A percentile compares a stretch with the other conserved stretches of the same genome.
Conservation (phyloP, 108 stramenopile genomes). For the Stephanodiscus minutulus region DNA sequence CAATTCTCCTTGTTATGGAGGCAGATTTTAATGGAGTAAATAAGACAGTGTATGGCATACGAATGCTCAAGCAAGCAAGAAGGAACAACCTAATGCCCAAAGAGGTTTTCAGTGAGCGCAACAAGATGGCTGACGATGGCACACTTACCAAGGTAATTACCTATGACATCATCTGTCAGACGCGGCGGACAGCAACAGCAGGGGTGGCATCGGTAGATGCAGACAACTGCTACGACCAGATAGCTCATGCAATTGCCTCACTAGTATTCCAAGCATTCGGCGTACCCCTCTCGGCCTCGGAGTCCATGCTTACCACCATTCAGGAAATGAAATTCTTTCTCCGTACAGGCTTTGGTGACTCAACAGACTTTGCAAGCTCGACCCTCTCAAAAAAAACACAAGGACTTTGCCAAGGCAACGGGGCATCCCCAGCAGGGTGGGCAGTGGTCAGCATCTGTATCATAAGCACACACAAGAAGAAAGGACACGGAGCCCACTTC, state of each 20-base stretch:
- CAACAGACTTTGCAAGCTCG: not conserved
- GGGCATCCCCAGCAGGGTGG: not conserved
- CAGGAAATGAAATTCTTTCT: not conserved
- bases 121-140: conserved; percentile 11
- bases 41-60: conserved; percentile 4
- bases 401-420: conserved; percentile 20
- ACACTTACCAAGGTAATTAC: not conserved
- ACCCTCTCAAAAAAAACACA: not conserved
- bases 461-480: conserved; percentile 1
- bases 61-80: conserved; percentile 11
- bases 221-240: conserved; percentile 18
- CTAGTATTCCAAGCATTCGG: conserved; percentile 2
- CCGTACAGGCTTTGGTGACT: not conserved
- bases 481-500: conserved; percentile 3
- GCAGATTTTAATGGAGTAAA: conserved; percentile 13
- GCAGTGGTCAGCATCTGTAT: conserved; percentile 7
- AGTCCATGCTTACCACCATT: conserved; percentile 4
- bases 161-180: not conserved
- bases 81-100: conserved; percentile 8
- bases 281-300: not conserved
- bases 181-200: not conserved
- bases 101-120: conserved; percentile 18
- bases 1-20: conserved; percentile 13
- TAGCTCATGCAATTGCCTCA: conserved; percentile 1
- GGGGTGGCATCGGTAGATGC: conserved; percentile 11